Evolutionary conservation across 2,329 filamentous ascomycete species (phyloP).

Genomic region (Hymenoscyphus fructigenus): DNA sequence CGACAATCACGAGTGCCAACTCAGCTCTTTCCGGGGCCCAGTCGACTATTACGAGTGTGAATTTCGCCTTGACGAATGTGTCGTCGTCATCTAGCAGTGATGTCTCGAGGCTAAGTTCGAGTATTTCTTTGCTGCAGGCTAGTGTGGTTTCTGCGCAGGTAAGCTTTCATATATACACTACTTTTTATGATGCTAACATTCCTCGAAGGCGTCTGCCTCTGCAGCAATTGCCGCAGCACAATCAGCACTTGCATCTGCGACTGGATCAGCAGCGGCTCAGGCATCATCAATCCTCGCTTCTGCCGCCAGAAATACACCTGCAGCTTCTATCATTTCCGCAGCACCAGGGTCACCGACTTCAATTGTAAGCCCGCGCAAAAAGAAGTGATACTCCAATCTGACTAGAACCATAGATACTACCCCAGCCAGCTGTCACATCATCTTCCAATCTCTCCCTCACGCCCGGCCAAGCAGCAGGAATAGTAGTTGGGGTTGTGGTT

Average conservation of each 20-base stretch:
- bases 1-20: conserved; percentile 8
- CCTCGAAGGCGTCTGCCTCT: conserved; percentile 17
- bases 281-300: no score
- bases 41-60: background rate
- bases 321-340: no score
- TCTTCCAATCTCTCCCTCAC: conserved; percentile 12
- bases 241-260: conserved; percentile 19
- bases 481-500: conserved; percentile 15
- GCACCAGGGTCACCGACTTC: no score
- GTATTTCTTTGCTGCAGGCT: conserved; percentile 15
- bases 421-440: background rate
- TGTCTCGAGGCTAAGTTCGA: conserved; percentile 22
- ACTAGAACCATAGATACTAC: background rate
- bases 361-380: no score
- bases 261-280: conserved; percentile 5
- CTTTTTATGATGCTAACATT: background rate
- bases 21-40: conserved; percentile 16
- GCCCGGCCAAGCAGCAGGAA: conserved; percentile 15
- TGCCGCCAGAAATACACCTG: no score
- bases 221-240: conserved; percentile 20
- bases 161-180: background rate
- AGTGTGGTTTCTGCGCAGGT: conserved; percentile 19
- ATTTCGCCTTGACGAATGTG: background rate
- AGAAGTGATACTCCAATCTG: background rate
- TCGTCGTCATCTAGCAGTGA: conserved; percentile 20